Evolutionary conservation across 164 flowering plant species (phyloP), one percentile per base, ranked within the genome.

Genomic region (Vitis amurensis): DNA sequence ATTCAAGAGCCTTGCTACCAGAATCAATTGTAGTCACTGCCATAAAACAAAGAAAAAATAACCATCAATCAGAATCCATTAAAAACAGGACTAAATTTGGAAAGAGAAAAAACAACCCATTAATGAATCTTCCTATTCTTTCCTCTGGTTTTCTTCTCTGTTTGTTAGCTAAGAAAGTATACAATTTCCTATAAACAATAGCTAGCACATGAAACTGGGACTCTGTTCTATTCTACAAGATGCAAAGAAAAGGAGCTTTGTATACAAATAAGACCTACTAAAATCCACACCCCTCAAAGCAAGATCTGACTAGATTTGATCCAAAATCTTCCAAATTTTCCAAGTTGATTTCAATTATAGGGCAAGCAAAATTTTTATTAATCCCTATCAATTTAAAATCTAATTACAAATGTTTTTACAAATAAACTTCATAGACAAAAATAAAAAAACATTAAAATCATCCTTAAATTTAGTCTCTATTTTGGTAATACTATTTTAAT

Each of bases 161-260:
- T 17, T 17, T 17, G 17, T 17, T 17, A 17, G 17, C 17, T 17
- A 17, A 17, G 17, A 17, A 17, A 17, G 17, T 17, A 17, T 17
- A 17, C 17, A 17, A 17, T 17, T 17, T 17, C 17, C 17, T 17
- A 17, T 17, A 17, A 17, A 17, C 17, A 17, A 90, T 92, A 55
- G 96, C 93, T 14, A 88, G 69, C 69, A 90, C 93, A 86, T 90
- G 96, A 59, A 82, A 86, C 71, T 83, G 85, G 17, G 89, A 60
- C n/a, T 84, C 87, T 64, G 52, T 51, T 61, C 1, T 27, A 30
- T 29, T 48, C 49, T 68, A 44, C 19, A 31, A 30, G 53, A 55
- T 55, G 71, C 44, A 63, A 49, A 55, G 59, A 55, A 52, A 70
- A 64, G 57, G 57, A 63, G 64, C 63, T 77, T 74, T 55, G 77